Evolutionary conservation across 129 eudicot genomes (phyloP).

Genomic region (Dittrichia graveolens): DNA sequence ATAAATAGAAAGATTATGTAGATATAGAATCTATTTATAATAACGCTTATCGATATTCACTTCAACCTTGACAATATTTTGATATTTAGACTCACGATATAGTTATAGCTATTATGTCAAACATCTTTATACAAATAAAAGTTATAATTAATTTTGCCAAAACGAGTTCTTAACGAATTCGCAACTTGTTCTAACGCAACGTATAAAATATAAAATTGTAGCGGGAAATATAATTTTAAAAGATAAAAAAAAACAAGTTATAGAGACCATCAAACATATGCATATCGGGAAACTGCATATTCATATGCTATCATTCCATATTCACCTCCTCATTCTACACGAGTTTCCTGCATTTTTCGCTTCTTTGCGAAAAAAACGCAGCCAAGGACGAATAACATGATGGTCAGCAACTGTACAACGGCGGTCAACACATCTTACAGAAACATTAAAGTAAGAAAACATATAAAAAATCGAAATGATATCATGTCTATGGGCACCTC

Average conservation of each 20-base stretch:
- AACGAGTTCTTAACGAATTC: too few relatives aligned
- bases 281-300: neutral
- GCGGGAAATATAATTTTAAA: too few relatives aligned
- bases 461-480: neutral
- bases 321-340: slow-evolving; percentile 18
- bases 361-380: slow-evolving; percentile 26
- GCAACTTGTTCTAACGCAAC: too few relatives aligned
- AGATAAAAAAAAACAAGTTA: neutral
- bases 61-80: too few relatives aligned
- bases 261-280: neutral
- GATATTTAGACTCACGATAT: too few relatives aligned
- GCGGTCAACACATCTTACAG: slow-evolving; percentile 23
- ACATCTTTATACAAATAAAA: too few relatives aligned
- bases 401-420: slow-evolving; percentile 40
- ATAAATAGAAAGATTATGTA: too few relatives aligned
- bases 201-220: too few relatives aligned
- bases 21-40: too few relatives aligned
- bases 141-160: too few relatives aligned
- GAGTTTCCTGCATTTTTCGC: slow-evolving; percentile 32
- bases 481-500: neutral
- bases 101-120: too few relatives aligned
- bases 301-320: slow-evolving; percentile 15
- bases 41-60: too few relatives aligned
- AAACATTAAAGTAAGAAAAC: slow-evolving; percentile 20
- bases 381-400: slow-evolving; percentile 20